phyloP scores from a whole-genome alignment of 83 land plant genomes.

The Thuja plicata region DNA sequence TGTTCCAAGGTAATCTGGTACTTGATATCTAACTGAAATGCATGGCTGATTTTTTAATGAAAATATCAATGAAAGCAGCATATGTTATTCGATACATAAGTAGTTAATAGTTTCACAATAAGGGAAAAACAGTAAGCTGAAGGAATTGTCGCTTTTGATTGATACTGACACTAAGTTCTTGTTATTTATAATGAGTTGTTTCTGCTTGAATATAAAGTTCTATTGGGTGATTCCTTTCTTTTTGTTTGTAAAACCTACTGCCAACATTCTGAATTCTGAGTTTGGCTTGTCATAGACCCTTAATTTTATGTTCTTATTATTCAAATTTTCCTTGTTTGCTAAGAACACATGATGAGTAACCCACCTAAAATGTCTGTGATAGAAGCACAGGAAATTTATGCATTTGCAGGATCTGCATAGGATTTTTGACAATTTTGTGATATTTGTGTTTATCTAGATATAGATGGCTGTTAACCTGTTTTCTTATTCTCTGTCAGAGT shows the following conservation, averaged over 20 bases:
- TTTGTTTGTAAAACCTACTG: background rate
- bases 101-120: background rate
- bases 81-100: background rate
- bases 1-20: slow-evolving; percentile 71
- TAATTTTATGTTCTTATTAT: background rate
- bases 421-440: background rate
- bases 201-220: background rate
- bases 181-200: background rate
- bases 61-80: background rate
- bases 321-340: background rate
- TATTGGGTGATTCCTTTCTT: background rate
- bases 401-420: background rate
- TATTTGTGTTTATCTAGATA: background rate
- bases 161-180: background rate
- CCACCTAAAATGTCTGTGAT: background rate
- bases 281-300: background rate
- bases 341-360: background rate
- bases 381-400: background rate
- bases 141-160: background rate
- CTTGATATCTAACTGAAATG: background rate
- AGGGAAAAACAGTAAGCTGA: background rate
- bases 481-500: background rate
- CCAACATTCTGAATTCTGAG: background rate
- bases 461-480: background rate
- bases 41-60: background rate